A percentile compares a stretch with the other conserved stretches of the same genome.
phyloP scores from a whole-genome alignment of 495 filamentous ascomycete species.

The Bombardia bombarda region DNA sequence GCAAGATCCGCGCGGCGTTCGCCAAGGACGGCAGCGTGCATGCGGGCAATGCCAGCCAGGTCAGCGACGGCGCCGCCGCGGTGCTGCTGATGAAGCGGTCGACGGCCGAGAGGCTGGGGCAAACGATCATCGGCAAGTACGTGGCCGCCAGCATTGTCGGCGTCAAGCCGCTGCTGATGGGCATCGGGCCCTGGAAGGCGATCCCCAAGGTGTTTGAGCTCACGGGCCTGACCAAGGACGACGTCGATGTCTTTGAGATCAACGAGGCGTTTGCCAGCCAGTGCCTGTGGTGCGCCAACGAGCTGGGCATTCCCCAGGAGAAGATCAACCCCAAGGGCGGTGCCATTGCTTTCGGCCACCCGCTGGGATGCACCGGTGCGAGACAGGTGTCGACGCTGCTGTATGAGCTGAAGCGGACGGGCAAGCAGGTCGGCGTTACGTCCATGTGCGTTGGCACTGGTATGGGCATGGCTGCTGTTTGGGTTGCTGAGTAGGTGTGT shows the following conservation, averaged over 20 bases:
- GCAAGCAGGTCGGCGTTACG: constrained; percentile 79
- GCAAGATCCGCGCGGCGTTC: constrained; percentile 88
- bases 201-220: constrained; percentile 87
- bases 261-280: constrained; percentile 98
- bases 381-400: constrained; percentile 88
- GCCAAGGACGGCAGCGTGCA: constrained; percentile 87
- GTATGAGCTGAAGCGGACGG: constrained; percentile 74
- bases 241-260: constrained; percentile 97
- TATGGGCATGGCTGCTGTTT: constrained; percentile 75
- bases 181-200: constrained; percentile 89
- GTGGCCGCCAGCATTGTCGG: constrained; percentile 79
- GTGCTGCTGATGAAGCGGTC: constrained; percentile 93
- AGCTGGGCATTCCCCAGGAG: constrained; percentile 68
- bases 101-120: constrained; percentile 79
- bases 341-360: constrained; percentile 98
- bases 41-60: constrained; percentile 92
- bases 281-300: constrained; percentile 86
- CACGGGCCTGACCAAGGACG: constrained; percentile 76
- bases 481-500: constrained; percentile 52
- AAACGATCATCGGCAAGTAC: constrained; percentile 82
- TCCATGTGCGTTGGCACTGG: constrained; percentile 92
- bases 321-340: constrained; percentile 98
- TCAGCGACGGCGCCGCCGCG: constrained; percentile 91
- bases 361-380: constrained; percentile 87
- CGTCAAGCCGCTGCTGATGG: constrained; percentile 91